Evolutionary conservation across 2,329 filamentous ascomycete species (phyloP).

Genomic region (Trichoderma brevicompactum): DNA sequence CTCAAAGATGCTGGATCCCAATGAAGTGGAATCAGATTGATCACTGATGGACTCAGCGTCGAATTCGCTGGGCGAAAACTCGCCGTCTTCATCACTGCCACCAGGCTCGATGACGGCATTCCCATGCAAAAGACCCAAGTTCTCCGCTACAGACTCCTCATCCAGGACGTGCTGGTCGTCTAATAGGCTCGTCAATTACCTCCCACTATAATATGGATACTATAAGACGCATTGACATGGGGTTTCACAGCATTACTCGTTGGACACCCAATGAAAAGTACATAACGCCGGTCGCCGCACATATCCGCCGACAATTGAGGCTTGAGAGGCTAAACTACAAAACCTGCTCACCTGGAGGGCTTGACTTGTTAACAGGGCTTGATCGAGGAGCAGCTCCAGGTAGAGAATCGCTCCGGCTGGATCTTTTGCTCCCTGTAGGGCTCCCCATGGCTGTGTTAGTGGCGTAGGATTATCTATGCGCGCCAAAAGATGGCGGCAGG

Average conservation of each 20-base stretch:
- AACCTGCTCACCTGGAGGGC: constrained; percentile 6
- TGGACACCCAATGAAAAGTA: background rate
- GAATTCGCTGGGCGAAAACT: constrained; percentile 40
- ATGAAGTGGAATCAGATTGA: constrained; percentile 18
- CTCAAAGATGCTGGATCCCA: constrained; percentile 24
- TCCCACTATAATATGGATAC: background rate
- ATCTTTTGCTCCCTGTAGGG: constrained; percentile 25
- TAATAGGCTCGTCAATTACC: background rate
- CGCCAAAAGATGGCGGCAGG: background rate
- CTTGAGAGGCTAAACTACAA: background rate
- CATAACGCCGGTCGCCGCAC: background rate
- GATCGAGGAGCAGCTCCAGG: constrained; percentile 18
- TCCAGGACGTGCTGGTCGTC: background rate
- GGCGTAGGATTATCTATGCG: background rate
- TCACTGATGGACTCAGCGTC: constrained; percentile 22
- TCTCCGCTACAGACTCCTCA: background rate
- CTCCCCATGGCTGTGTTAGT: constrained; percentile 17
- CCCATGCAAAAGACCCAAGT: constrained; percentile 39
- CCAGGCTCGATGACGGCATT: constrained; percentile 40
- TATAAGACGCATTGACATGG: background rate
- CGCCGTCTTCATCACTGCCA: constrained; percentile 42
- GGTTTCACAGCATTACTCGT: background rate
- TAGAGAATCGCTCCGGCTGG: constrained; percentile 24
- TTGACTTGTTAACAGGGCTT: constrained; percentile 13
- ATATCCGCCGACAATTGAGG: background rate